Conservation (phyloP, 179 eudicot genomes). For the Patellifolia procumbens region DNA sequence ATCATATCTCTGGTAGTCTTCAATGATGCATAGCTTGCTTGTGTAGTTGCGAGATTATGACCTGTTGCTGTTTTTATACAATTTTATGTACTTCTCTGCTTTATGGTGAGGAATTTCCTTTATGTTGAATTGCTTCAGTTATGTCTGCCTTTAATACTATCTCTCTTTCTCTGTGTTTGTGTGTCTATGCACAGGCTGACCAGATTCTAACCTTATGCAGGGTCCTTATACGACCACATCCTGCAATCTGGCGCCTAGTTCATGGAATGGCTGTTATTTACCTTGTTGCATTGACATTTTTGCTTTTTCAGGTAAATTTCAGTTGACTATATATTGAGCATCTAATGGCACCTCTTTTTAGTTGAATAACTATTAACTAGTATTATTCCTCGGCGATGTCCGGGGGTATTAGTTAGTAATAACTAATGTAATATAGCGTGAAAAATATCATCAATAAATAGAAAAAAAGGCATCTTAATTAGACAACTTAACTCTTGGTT, state of each 20-base stretch:
- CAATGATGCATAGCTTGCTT: conserved; percentile 5
- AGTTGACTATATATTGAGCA: not conserved
- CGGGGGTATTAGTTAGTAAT: no score
- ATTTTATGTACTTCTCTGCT: not conserved
- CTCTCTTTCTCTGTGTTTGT: not conserved
- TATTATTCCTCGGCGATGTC: no score
- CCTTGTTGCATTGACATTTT: conserved; percentile 89
- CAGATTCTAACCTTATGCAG: conserved; percentile 39
- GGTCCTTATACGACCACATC: conserved; percentile 90
- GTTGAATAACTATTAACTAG: no score
- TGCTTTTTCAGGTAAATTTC: conserved; percentile 84
- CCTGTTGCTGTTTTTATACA: no score
- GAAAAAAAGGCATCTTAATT: no score
- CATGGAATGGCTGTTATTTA: conserved; percentile 97
- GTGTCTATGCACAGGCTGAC: conserved; percentile 6
- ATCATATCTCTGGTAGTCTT: not conserved
- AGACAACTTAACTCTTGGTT: no score
- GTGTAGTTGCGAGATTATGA: not conserved
- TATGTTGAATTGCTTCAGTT: not conserved
- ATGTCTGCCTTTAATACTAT: not conserved
- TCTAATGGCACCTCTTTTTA: not conserved
- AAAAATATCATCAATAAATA: no score
- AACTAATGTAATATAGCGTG: no score
- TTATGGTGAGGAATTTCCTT: not conserved
- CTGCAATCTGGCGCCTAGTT: conserved; percentile 98